A percentile compares a stretch with the other conserved stretches of the same genome.
Conservation (phyloP, 1,284 basidiomycete species). For the Leccinum fallax region DNA sequence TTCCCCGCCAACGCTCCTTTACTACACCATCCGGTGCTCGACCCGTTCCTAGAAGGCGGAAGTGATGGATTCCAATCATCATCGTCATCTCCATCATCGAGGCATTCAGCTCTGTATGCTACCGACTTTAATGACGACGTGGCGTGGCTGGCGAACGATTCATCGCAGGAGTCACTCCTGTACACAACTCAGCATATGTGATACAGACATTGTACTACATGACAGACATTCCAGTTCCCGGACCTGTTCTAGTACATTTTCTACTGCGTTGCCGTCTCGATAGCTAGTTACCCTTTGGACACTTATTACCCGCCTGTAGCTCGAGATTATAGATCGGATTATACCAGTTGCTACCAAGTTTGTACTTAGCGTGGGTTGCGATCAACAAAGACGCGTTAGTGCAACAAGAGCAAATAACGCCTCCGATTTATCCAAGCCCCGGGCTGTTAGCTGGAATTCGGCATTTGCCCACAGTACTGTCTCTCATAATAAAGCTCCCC, state of each 20-base stretch:
- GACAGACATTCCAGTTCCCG: constrained; percentile 2
- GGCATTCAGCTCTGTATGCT: constrained; percentile 17
- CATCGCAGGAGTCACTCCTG: constrained; percentile 13
- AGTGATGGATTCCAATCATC: constrained; percentile 25
- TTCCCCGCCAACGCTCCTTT: constrained; percentile 12
- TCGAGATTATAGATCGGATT: background rate
- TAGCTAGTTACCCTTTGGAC: constrained; percentile 10
- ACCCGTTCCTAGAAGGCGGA: constrained; percentile 18
- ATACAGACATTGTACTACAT: constrained; percentile 11
- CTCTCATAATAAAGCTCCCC: constrained; percentile 6
- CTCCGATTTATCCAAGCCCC: constrained; percentile 15
- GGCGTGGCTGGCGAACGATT: constrained; percentile 6
- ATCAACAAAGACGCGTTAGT: constrained; percentile 21
- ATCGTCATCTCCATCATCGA: constrained; percentile 34
- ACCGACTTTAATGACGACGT: constrained; percentile 10
- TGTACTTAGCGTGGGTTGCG: background rate
- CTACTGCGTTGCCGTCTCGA: background rate
- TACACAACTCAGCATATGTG: constrained; percentile 17
- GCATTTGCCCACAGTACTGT: constrained; percentile 17
- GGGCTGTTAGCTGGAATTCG: constrained; percentile 1
- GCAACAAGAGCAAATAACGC: constrained; percentile 35
- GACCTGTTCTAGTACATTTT: constrained; percentile 11
- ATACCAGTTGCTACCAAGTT: background rate
- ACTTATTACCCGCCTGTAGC: constrained; percentile 8
- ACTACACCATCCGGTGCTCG: constrained; percentile 9